These are phyloP conservation scores for Stachybotrys chartarum DNA, from an alignment of 2,329 filamentous ascomycete species.

Conservation along the genomic window DNA sequence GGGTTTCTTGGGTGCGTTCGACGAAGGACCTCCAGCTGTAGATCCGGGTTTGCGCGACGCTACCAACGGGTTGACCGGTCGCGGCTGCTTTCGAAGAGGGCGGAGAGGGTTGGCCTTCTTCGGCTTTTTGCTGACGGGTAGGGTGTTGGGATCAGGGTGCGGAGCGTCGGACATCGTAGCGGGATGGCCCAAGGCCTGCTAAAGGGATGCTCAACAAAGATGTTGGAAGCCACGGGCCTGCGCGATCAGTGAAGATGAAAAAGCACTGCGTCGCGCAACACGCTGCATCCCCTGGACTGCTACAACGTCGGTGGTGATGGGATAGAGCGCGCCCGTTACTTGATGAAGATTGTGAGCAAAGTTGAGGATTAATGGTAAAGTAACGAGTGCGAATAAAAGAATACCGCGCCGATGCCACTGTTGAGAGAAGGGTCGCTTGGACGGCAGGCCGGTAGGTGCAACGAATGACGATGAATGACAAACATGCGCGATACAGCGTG, in stretches of 20 bases:
- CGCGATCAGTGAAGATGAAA: neutral
- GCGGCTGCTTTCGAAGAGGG: constrained; percentile 1
- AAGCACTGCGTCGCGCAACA: too few relatives aligned
- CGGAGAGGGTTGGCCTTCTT: neutral
- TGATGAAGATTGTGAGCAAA: too few relatives aligned
- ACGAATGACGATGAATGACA: neutral
- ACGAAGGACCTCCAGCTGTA: constrained; percentile 12
- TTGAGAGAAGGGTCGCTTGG: too few relatives aligned
- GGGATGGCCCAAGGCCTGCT: neutral
- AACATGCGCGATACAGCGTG: neutral
- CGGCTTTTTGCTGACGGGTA: neutral
- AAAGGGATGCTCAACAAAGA: neutral
- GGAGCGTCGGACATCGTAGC: neutral
- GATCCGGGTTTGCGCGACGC: constrained; percentile 41
- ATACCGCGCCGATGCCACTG: too few relatives aligned
- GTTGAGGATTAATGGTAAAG: too few relatives aligned
- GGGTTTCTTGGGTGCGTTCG: constrained; percentile 11
- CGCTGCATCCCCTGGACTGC: too few relatives aligned
- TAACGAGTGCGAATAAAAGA: too few relatives aligned
- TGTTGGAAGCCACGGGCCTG: neutral
- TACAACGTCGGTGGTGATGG: too few relatives aligned
- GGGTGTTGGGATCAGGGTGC: neutral
- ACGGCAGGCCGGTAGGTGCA: too few relatives aligned
- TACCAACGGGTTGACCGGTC: constrained; percentile 34
- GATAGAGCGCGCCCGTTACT: too few relatives aligned